A percentile compares a stretch with the other conserved stretches of the same genome.
Conservation (phyloP, 2,329 filamentous ascomycete genomes). For the Trichoderma arundinaceum region DNA sequence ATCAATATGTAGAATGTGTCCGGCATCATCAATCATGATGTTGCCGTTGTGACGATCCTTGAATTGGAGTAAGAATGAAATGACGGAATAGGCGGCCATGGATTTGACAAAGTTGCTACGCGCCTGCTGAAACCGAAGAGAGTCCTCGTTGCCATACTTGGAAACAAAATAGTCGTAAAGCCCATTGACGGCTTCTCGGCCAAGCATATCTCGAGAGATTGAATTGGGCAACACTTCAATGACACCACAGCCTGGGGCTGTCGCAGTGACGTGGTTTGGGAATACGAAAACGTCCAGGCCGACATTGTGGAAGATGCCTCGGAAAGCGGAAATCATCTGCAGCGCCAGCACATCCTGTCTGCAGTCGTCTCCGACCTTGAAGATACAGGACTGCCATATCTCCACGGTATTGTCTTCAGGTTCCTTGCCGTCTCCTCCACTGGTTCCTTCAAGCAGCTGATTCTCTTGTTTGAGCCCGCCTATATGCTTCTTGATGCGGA, state of each 20-base stretch:
- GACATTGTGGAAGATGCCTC: constrained; percentile 93
- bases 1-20: constrained; percentile 97
- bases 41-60: constrained; percentile 99
- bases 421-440: constrained; percentile 46
- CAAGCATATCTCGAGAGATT: constrained; percentile 97
- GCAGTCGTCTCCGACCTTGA: constrained; percentile 99
- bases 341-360: constrained; percentile 94
- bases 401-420: constrained; percentile 70
- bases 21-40: constrained; percentile 98
- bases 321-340: constrained; percentile 97
- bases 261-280: constrained; percentile 95
- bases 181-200: constrained; percentile 95
- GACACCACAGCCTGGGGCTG: constrained; percentile 94
- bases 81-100: constrained; percentile 98
- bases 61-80: constrained; percentile 96
- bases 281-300: constrained; percentile 97
- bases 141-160: constrained; percentile 97
- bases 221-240: constrained; percentile 98
- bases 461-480: constrained; percentile 58
- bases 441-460: constrained; percentile 55
- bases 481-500: constrained; percentile 87
- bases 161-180: constrained; percentile 98
- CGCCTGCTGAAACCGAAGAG: constrained; percentile 90
- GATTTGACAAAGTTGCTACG: constrained; percentile 98
- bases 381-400: constrained; percentile 99